Evolutionary conservation across 192 early-diverging fungal species (phyloP).

Genomic region (Lobosporangium transversale): DNA sequence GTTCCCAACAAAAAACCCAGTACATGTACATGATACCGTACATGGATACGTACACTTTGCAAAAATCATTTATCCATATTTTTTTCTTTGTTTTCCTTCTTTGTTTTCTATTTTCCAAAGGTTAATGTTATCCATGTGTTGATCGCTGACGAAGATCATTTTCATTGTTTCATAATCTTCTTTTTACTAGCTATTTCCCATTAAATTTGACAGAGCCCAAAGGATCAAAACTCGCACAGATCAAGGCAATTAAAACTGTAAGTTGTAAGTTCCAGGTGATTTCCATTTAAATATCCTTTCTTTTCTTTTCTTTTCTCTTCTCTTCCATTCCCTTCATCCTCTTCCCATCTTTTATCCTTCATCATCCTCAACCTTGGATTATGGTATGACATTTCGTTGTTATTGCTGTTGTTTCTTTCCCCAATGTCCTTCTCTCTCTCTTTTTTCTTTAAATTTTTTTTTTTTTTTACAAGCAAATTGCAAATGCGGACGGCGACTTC

Average conservation of each 20-base stretch:
- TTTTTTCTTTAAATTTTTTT: no score
- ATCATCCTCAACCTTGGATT: neutral
- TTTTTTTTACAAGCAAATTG: no score
- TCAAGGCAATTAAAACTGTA: slow-evolving; percentile 1
- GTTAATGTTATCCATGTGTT: neutral
- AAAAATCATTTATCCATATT: neutral
- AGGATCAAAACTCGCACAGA: neutral
- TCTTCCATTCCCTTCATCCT: no score
- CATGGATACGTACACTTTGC: neutral
- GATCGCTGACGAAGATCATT: neutral
- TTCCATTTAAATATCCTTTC: slow-evolving; percentile 12
- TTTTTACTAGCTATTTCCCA: neutral
- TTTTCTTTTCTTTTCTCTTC: slow-evolving; percentile 5
- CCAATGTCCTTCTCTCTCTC: no score
- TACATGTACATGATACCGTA: neutral
- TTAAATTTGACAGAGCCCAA: no score
- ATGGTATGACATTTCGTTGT: no score
- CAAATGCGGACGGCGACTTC: no score
- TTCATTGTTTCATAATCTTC: slow-evolving; percentile 3
- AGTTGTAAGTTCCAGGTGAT: no score
- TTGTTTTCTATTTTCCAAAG: neutral
- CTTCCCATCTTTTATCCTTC: neutral
- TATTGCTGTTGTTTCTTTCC: no score
- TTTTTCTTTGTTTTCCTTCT: neutral
- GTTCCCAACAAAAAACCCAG: no score